phyloP scores from a whole-genome alignment of 2,329 filamentous ascomycete species.

The Cercospora citrullina region DNA sequence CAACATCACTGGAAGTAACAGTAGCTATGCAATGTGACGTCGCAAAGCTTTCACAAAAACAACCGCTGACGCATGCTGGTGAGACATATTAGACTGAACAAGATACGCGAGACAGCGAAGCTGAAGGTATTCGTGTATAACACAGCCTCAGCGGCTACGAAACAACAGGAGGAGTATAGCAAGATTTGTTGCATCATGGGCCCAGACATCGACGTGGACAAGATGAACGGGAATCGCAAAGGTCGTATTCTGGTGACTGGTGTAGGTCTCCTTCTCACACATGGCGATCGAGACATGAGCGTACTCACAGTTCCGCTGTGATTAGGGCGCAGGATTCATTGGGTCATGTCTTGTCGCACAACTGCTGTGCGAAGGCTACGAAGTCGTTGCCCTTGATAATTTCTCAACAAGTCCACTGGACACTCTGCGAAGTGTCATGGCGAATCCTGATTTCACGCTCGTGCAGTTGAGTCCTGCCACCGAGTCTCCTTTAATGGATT shows the following conservation, averaged over 20 bases:
- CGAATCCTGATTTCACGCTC: not conserved
- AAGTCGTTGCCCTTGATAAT: not conserved
- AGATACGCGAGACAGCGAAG: not conserved
- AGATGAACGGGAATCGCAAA: not conserved
- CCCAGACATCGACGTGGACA: not conserved
- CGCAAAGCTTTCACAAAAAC: not conserved
- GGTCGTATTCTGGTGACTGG: not conserved
- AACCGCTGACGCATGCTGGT: not conserved
- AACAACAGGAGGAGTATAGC: not conserved
- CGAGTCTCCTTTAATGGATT: no score
- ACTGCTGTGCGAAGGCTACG: not conserved
- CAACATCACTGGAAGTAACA: not conserved
- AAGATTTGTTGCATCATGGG: not conserved
- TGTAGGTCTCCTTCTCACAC: not conserved
- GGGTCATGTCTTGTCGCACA: not conserved
- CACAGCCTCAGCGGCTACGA: not conserved
- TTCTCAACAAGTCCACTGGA: not conserved
- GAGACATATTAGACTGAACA: not conserved
- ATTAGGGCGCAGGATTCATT: slow-evolving; percentile 5
- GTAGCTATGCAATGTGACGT: not conserved
- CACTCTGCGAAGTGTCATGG: not conserved
- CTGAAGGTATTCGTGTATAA: not conserved
- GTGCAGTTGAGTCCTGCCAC: not conserved
- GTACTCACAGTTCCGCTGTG: no score
- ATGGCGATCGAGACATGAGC: no score